Percentiles rank a stretch among this genome's conserved stretches.
Conservation (phyloP, 345 rosid genomes). For the Syzygium grande region DNA sequence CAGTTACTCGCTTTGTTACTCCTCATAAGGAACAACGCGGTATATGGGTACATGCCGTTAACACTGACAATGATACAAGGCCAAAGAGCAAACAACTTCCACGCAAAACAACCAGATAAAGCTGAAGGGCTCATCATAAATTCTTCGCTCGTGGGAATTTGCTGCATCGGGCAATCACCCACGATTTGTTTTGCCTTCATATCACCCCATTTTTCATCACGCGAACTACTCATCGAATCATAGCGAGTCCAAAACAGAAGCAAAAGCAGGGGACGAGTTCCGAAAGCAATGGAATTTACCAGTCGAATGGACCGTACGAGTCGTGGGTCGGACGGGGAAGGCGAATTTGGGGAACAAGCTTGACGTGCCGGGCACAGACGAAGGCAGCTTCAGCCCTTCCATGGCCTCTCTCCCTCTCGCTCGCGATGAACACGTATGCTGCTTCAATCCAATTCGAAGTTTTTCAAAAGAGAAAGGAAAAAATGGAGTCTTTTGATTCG, state of each 20-base stretch:
- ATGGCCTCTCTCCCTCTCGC: slow-evolving; percentile 9
- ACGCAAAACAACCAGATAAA: neutral
- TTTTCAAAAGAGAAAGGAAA: neutral
- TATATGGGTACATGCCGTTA: neutral
- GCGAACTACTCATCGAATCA: neutral
- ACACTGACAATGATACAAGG: neutral
- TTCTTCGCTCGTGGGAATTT: neutral
- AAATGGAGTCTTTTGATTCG: neutral
- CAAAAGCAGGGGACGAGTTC: neutral
- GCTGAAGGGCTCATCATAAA: neutral
- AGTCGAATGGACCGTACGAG: slow-evolving; percentile 3
- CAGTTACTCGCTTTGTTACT: neutral
- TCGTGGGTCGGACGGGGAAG: slow-evolving; percentile 1
- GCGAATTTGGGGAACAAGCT: slow-evolving; percentile 11
- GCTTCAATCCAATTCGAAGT: neutral
- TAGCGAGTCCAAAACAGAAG: neutral
- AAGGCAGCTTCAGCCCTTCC: slow-evolving; percentile 36
- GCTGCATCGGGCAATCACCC: neutral
- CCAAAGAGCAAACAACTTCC: neutral
- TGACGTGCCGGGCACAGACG: slow-evolving; percentile 11
- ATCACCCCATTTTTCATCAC: neutral
- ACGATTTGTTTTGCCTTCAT: neutral
- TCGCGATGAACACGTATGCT: neutral
- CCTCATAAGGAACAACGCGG: neutral
- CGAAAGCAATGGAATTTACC: slow-evolving; percentile 10